Conservation (phyloP, 345 rosid genomes). For the Erodium maritimum region DNA sequence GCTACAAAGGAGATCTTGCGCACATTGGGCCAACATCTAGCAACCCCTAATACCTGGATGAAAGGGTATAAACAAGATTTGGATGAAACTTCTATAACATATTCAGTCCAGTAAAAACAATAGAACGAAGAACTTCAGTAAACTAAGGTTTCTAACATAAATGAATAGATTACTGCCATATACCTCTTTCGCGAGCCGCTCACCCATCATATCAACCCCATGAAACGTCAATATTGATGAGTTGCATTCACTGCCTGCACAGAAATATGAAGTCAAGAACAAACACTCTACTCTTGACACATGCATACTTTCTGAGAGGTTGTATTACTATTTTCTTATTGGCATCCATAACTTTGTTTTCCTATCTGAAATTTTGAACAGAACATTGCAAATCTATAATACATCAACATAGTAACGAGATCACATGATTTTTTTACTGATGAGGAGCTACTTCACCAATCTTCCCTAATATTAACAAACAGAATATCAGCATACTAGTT, state of each 20-base stretch:
- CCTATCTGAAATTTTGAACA: background rate
- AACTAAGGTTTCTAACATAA: slow-evolving; percentile 3
- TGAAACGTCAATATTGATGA: slow-evolving; percentile 66
- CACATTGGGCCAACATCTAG: slow-evolving; percentile 40
- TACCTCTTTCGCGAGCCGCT: slow-evolving; percentile 90
- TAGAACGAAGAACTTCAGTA: slow-evolving; percentile 5
- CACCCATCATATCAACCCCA: slow-evolving; percentile 91
- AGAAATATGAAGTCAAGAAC: background rate
- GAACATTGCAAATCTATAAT: background rate
- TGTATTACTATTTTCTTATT: background rate
- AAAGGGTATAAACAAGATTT: slow-evolving; percentile 6
- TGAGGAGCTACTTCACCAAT: background rate
- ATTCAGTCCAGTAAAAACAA: background rate
- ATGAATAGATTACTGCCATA: slow-evolving; percentile 10
- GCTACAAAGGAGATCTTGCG: slow-evolving; percentile 86
- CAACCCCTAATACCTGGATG: slow-evolving; percentile 60
- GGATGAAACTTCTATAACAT: background rate
- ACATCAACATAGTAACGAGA: background rate
- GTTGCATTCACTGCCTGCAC: slow-evolving; percentile 83
- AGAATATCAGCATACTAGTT: no score
- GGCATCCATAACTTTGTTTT: background rate
- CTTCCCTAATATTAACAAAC: background rate
- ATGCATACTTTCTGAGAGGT: background rate
- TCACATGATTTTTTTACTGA: background rate
- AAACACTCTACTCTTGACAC: background rate